phyloP scores from a whole-genome alignment of 805 yeast genomes.

The Cyberlindnera misumaiensis region DNA sequence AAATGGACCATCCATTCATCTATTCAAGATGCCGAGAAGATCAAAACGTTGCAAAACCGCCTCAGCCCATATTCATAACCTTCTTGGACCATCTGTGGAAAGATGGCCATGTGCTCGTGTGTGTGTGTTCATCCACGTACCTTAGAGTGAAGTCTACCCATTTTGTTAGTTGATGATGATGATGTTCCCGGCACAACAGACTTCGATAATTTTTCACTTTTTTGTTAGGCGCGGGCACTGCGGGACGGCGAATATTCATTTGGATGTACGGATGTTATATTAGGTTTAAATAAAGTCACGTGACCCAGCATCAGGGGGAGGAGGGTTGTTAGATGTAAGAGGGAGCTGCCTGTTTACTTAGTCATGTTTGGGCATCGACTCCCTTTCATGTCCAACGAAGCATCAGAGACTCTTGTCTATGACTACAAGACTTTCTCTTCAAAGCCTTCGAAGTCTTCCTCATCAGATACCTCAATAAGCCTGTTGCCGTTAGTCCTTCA shows the following conservation, averaged over 20 bases:
- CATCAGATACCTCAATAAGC: conserved; percentile 56
- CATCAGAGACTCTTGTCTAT: too few species aligned
- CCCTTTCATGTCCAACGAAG: too few species aligned
- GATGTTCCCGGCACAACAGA: not conserved
- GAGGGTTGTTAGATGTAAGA: not conserved
- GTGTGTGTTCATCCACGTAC: conserved; percentile 47
- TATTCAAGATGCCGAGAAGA: not conserved
- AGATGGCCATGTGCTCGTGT: conserved; percentile 5
- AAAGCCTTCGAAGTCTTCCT: conserved; percentile 62
- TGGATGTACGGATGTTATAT: conserved; percentile 6
- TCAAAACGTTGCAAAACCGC: conserved; percentile 15
- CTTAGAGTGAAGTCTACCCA: conserved; percentile 99
- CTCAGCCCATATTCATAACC: conserved; percentile 23
- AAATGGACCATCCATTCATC: conserved; percentile 3
- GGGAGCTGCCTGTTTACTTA: too few species aligned
- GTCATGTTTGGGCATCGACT: too few species aligned
- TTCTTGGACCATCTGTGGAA: conserved; percentile 7
- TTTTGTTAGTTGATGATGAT: conserved; percentile 49
- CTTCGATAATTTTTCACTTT: conserved; percentile 13
- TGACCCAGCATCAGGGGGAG: not conserved
- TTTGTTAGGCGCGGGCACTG: not conserved
- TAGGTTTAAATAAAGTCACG: not conserved
- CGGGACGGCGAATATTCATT: not conserved
- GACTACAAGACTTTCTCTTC: conserved; percentile 26
- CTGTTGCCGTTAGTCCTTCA: conserved; percentile 25